These are phyloP conservation scores for Actinidia arguta DNA, from an alignment of 179 eudicot genomes.

Conservation along the genomic window DNA sequence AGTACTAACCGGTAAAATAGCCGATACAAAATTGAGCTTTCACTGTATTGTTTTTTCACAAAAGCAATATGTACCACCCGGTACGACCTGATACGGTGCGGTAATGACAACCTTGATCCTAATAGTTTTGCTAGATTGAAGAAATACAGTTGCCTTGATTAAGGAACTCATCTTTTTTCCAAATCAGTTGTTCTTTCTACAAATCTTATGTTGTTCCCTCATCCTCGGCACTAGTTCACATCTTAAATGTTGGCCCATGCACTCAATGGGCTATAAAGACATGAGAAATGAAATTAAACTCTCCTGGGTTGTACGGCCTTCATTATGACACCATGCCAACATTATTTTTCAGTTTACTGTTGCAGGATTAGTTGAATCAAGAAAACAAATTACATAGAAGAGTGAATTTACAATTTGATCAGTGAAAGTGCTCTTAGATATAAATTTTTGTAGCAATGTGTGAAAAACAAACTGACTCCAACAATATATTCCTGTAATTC, in stretches of 20 bases:
- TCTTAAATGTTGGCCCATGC: slow-evolving; percentile 1
- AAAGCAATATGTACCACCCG: too few relatives aligned
- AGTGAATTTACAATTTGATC: neutral
- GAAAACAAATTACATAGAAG: neutral
- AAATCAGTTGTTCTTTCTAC: neutral
- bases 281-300: neutral
- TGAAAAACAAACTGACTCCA: neutral
- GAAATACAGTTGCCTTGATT: neutral
- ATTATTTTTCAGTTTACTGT: neutral
- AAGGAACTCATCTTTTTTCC: neutral
- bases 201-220: neutral
- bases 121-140: neutral
- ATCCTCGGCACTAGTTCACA: slow-evolving; percentile 1
- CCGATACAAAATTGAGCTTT: too few relatives aligned
- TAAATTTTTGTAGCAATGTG: neutral
- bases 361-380: neutral
- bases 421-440: neutral
- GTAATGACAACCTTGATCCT: too few relatives aligned
- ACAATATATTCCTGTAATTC: neutral
- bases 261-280: neutral
- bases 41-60: too few relatives aligned
- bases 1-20: too few relatives aligned
- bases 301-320: neutral
- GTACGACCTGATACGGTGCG: too few relatives aligned
- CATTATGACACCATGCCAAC: neutral